Base-by-base conservation (phyloP, 441 rosid genomes). In the Adansonia gregorii region DNA sequence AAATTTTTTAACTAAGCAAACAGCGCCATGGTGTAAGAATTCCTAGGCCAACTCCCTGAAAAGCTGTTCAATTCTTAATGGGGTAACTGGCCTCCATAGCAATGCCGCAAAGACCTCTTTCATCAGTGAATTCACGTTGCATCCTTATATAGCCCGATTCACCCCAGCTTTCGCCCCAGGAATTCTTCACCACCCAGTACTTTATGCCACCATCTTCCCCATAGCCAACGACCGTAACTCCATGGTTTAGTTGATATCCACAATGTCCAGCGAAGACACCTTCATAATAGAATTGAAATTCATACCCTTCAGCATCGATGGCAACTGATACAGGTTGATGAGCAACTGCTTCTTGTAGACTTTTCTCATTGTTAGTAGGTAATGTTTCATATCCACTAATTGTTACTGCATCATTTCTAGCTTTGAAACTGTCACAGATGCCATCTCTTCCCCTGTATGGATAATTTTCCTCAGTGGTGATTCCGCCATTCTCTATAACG, bases 251-350 rank as follows among this genome's bases (percentile, higher is more conserved):
- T 46, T 82, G 22, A 2, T 66, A 1, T 60, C 89, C 92, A 78
- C 98, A 92, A 63, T 17, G 72, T 54, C 92, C 86, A n/a, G 74
- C 76, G 82, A 86, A 92, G 51, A 94, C 68, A 51, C 98, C 98
- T 31, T 79, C 56, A 0, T 86, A 81, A 76, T 91, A 92, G 76
- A 90, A 83, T 82, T 91, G 96, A 76, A 94, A 92, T 15, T 68
- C 81, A 9, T 69, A 83, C 24, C 93, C 86, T 45, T 80, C 81
- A 8, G 93, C 94, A 64, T 92, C 94, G 39, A 92, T 88, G 77
- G 93, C 98, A 41, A 89, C 94, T 9, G 96, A 88, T 79, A 92
- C 87, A 39, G 98, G 98, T 77, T 94, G 98, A 11, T 66, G 39
- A 15, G 91, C 86, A 43, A 83, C 87, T 15, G 89, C 92, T 9